Percentiles rank a stretch among this genome's conserved stretches.
phyloP scores from a whole-genome alignment of 257 asterid genomes.

The Solanum pimpinellifolium region DNA sequence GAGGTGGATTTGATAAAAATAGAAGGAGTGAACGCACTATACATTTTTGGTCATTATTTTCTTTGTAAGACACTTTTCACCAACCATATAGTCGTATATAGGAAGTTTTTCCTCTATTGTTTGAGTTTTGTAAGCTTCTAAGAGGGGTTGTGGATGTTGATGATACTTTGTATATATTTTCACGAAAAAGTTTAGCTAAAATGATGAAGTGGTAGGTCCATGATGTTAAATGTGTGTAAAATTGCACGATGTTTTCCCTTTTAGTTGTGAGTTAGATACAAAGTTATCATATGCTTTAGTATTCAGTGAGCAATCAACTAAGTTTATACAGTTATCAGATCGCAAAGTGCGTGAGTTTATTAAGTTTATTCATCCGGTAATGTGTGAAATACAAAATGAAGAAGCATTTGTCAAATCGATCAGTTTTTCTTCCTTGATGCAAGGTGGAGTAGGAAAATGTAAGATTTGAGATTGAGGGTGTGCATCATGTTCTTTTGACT shows the following conservation, averaged over 20 bases:
- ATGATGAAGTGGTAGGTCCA: neutral
- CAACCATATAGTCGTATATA: neutral
- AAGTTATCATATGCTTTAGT: constrained; percentile 28
- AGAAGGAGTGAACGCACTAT: too few species aligned
- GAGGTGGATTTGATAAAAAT: too few species aligned
- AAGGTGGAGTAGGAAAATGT: too few species aligned
- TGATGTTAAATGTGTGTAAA: constrained; percentile 3
- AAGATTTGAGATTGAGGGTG: too few species aligned
- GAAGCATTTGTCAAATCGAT: too few species aligned
- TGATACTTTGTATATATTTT: constrained; percentile 33
- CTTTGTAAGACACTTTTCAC: constrained; percentile 19
- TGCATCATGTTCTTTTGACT: too few species aligned
- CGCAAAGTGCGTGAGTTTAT: constrained; percentile 1
- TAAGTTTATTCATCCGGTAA: constrained; percentile 19
- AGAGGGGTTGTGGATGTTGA: constrained; percentile 20
- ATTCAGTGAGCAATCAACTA: too few species aligned
- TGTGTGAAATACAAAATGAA: too few species aligned
- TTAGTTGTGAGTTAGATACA: constrained; percentile 41
- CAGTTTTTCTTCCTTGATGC: too few species aligned
- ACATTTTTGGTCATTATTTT: too few species aligned
- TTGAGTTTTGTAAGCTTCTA: constrained; percentile 54
- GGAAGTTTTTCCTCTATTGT: constrained; percentile 24
- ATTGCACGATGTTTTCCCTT: constrained; percentile 44
- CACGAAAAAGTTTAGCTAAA: constrained; percentile 22
- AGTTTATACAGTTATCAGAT: too few species aligned